phyloP scores from a whole-genome alignment of 148 eudicot genomes.

The Vaccinium macrocarpon region DNA sequence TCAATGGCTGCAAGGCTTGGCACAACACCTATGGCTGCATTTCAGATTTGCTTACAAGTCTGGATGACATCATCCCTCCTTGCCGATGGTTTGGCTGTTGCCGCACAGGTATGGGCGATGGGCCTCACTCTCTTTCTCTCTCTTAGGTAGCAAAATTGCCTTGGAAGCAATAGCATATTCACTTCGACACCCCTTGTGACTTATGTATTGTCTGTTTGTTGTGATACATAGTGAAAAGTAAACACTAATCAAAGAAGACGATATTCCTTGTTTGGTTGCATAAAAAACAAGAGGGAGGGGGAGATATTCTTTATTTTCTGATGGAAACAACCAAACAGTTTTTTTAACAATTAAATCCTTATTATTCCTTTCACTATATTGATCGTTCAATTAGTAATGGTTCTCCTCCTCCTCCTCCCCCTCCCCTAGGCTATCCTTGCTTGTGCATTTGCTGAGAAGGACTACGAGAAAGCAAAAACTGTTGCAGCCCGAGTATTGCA shows the following conservation, averaged over 20 bases:
- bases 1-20: conserved; percentile 93
- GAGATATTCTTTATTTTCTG: conserved; percentile 6
- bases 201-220: neutral
- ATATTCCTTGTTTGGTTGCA: conserved; percentile 4
- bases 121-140: conserved; percentile 3
- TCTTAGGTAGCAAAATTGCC: neutral
- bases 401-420: neutral
- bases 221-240: neutral
- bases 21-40: conserved; percentile 86
- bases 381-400: neutral
- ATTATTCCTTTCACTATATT: neutral
- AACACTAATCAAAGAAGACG: neutral
- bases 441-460: conserved; percentile 92
- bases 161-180: neutral
- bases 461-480: conserved; percentile 68
- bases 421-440: conserved; percentile 83
- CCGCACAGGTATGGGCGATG: conserved; percentile 68
- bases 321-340: too few relatives aligned
- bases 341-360: too few relatives aligned
- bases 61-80: conserved; percentile 96
- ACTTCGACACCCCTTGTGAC: neutral
- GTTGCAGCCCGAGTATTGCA: conserved; percentile 83
- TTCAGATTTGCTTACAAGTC: conserved; percentile 91
- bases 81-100: conserved; percentile 97
- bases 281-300: neutral